These are phyloP conservation scores for Rubroshorea leprosula DNA, from an alignment of 345 rosid genomes.

Conservation along the genomic window DNA sequence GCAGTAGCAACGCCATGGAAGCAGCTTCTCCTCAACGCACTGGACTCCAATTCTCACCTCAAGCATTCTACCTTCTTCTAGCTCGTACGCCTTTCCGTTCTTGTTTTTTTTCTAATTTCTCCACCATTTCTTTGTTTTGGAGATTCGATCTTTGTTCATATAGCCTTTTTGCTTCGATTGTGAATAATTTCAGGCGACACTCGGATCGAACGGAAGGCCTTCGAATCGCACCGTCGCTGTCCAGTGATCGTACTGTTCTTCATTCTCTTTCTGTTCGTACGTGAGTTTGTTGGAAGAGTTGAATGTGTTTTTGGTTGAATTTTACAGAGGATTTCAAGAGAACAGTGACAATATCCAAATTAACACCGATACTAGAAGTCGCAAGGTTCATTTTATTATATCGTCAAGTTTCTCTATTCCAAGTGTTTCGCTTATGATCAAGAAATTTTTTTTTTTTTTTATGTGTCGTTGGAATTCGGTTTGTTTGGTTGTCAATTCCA, in stretches of 20 bases:
- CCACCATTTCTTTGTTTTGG: neutral
- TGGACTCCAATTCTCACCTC: conserved; percentile 60
- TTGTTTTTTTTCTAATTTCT: neutral
- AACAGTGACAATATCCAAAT: conserved; percentile 52
- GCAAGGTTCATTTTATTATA: conserved; percentile 58
- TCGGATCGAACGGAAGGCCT: conserved; percentile 73
- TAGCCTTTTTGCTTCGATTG: neutral
- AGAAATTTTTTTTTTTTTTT: neutral
- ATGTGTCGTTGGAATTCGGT: too few relatives aligned
- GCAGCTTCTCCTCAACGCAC: conserved; percentile 63
- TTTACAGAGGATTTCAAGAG: conserved; percentile 73
- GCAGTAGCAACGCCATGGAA: conserved; percentile 65
- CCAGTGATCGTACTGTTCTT: conserved; percentile 31
- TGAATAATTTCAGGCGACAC: conserved; percentile 59
- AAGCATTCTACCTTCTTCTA: conserved; percentile 65
- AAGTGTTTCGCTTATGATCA: too few relatives aligned
- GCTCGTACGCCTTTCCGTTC: conserved; percentile 26
- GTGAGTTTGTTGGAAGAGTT: neutral
- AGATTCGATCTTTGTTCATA: neutral
- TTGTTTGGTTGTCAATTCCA: too few relatives aligned
- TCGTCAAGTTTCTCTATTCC: too few relatives aligned
- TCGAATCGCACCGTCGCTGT: conserved; percentile 84
- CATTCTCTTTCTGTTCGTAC: neutral
- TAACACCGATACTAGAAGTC: conserved; percentile 63
- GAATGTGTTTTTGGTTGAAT: neutral